phyloP scores from a whole-genome alignment of 306 rosid genomes.

The Lathyrus sativus region DNA sequence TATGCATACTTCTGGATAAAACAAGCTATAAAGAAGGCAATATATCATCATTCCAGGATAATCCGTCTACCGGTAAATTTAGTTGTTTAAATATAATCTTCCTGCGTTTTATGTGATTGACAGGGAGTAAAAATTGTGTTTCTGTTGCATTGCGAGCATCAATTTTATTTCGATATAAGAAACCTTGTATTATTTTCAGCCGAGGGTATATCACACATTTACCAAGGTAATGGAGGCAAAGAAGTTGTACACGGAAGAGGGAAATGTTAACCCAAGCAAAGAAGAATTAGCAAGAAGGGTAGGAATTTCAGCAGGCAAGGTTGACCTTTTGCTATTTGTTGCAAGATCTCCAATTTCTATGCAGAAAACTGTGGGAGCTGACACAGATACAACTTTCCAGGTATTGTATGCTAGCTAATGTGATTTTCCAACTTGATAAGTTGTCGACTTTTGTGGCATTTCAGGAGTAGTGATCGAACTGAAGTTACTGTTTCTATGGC shows the following conservation, averaged over 20 bases:
- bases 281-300: conserved; percentile 74
- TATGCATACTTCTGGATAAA: conserved; percentile 93
- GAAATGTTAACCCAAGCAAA: conserved; percentile 71
- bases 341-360: conserved; percentile 81
- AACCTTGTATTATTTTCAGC: conserved; percentile 55
- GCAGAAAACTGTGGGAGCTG: conserved; percentile 87
- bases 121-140: conserved; percentile 22
- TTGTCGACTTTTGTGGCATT: conserved; percentile 6
- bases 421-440: conserved; percentile 29
- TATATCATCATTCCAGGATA: conserved; percentile 76
- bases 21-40: conserved; percentile 72
- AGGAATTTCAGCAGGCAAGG: conserved; percentile 70
- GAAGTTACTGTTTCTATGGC: no score
- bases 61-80: conserved; percentile 77
- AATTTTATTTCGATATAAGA: conserved; percentile 27
- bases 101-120: conserved; percentile 30
- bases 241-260: conserved; percentile 65
- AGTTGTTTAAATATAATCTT: conserved; percentile 32
- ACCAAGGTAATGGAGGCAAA: conserved; percentile 80
- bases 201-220: conserved; percentile 62
- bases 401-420: conserved; percentile 47
- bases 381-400: conserved; percentile 83
- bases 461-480: no score
- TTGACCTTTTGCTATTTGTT: conserved; percentile 54
- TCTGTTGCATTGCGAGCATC: conserved; percentile 9